Percentiles rank a stretch among this genome's conserved stretches.
Conservation (phyloP, 1,284 basidiomycete genomes). For the Flammula alnicola region DNA sequence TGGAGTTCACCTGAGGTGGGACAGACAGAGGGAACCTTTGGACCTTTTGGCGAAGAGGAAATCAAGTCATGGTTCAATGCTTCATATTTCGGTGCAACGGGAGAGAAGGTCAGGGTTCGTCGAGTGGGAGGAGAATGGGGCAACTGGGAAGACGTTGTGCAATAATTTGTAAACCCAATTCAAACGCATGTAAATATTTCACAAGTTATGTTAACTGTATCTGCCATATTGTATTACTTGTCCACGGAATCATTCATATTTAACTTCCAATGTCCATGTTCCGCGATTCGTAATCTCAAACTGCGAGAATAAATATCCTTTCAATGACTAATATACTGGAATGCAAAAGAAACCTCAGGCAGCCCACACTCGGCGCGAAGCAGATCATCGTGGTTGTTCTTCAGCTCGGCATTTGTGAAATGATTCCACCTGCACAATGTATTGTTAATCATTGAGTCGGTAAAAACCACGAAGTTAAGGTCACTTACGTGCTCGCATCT, state of each 20-base stretch:
- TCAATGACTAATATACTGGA: slow-evolving; percentile 89
- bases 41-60: slow-evolving; percentile 78
- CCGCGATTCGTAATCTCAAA: slow-evolving; percentile 4
- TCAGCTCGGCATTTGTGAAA: slow-evolving; percentile 86
- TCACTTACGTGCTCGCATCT: slow-evolving; percentile 93
- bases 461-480: neutral
- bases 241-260: slow-evolving; percentile 12
- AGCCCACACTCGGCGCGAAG: slow-evolving; percentile 87
- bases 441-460: neutral
- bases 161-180: slow-evolving; percentile 33
- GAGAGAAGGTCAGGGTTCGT: slow-evolving; percentile 76
- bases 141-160: slow-evolving; percentile 66
- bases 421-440: slow-evolving; percentile 88
- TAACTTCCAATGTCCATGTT: slow-evolving; percentile 5
- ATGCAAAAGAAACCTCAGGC: slow-evolving; percentile 89
- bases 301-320: slow-evolving; percentile 2
- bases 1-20: slow-evolving; percentile 65
- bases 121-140: slow-evolving; percentile 69
- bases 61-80: slow-evolving; percentile 78
- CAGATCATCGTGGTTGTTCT: slow-evolving; percentile 94
- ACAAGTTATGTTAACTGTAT: slow-evolving; percentile 26
- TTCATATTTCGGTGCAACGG: slow-evolving; percentile 72
- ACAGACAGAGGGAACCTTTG: slow-evolving; percentile 62
- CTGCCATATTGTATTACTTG: slow-evolving; percentile 23
- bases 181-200: slow-evolving; percentile 22